phyloP scores from a whole-genome alignment of 1,284 basidiomycete genomes.

The Neonothopanus nambi region DNA sequence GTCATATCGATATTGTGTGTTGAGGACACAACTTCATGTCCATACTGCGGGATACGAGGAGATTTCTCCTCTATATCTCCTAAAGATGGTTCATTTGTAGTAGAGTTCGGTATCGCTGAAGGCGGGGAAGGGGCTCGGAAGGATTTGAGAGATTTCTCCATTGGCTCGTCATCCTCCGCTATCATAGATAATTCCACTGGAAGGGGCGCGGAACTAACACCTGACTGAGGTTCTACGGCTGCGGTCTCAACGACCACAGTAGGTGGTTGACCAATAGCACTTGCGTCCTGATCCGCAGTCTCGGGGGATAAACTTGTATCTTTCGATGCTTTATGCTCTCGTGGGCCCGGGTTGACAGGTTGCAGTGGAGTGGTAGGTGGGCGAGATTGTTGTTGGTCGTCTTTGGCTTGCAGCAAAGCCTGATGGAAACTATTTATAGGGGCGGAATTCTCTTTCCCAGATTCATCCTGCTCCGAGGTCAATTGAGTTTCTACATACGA shows the following conservation, averaged over 20 bases:
- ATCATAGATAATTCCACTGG: slow-evolving; percentile 60
- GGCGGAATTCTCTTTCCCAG: slow-evolving; percentile 40
- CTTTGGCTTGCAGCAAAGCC: slow-evolving; percentile 44
- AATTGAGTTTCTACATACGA: neutral
- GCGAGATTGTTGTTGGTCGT: slow-evolving; percentile 14
- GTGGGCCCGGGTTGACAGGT: neutral
- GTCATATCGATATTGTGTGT: neutral
- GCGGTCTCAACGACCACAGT: neutral
- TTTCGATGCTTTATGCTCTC: neutral
- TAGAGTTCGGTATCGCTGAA: neutral
- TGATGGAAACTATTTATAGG: slow-evolving; percentile 53
- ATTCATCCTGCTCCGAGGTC: slow-evolving; percentile 29
- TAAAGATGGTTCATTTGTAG: neutral
- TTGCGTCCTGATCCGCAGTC: neutral
- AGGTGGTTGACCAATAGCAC: neutral
- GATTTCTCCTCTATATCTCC: neutral
- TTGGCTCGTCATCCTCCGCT: slow-evolving; percentile 65
- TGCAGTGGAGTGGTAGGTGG: neutral
- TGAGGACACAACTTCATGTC: neutral
- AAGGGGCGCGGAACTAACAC: neutral
- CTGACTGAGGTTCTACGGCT: neutral
- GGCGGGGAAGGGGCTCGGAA: slow-evolving; percentile 15
- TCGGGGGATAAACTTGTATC: neutral
- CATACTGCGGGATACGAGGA: neutral
- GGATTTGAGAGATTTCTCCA: slow-evolving; percentile 38